Percentiles rank a stretch among this genome's conserved stretches.
phyloP scores from a whole-genome alignment of 164 flowering plant genomes.

The Vitis riparia region DNA sequence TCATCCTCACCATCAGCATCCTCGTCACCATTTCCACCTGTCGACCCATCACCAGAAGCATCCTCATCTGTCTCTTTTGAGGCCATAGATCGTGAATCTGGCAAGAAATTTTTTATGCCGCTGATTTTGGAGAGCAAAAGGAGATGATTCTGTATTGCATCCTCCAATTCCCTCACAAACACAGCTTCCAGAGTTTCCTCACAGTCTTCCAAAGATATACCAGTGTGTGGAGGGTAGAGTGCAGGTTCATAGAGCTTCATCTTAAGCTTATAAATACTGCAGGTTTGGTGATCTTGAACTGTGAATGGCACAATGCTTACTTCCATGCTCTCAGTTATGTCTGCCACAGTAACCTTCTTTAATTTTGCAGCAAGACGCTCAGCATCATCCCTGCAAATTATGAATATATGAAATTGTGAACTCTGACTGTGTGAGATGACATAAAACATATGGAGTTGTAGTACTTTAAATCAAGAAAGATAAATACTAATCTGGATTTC shows the following conservation, averaged over 20 bases:
- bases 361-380: slow-evolving; percentile 61
- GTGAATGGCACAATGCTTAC: slow-evolving; percentile 50
- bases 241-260: slow-evolving; percentile 54
- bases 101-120: slow-evolving; percentile 54
- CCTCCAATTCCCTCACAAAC: slow-evolving; percentile 63
- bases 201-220: slow-evolving; percentile 52
- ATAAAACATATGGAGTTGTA: too few relatives aligned
- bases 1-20: slow-evolving; percentile 37
- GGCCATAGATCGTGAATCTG: slow-evolving; percentile 22
- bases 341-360: slow-evolving; percentile 72
- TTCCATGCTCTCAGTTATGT: slow-evolving; percentile 70
- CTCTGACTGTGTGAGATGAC: too few relatives aligned
- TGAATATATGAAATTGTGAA: slow-evolving; percentile 4
- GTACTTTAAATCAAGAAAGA: too few relatives aligned
- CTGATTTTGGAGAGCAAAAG: slow-evolving; percentile 51
- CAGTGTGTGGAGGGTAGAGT: slow-evolving; percentile 38
- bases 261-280: slow-evolving; percentile 67
- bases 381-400: slow-evolving; percentile 65
- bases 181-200: slow-evolving; percentile 32
- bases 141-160: slow-evolving; percentile 55
- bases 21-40: slow-evolving; percentile 13
- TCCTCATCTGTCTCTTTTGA: slow-evolving; percentile 41
- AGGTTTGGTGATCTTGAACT: slow-evolving; percentile 23
- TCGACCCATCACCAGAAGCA: slow-evolving; percentile 15
- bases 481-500: too few relatives aligned